Evolutionary conservation across 345 rosid genomes (phyloP).

Genomic region (Boechera divaricarpa): DNA sequence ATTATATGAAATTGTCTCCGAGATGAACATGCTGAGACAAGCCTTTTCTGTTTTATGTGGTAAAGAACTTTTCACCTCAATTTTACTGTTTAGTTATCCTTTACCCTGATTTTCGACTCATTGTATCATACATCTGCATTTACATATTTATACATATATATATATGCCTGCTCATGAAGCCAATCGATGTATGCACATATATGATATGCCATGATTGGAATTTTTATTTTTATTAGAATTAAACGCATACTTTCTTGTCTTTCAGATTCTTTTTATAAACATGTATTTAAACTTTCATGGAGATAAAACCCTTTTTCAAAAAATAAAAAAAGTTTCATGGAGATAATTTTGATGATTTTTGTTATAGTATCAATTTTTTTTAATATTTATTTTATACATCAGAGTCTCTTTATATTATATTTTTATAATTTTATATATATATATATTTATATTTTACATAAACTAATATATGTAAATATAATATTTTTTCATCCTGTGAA

Average conservation of each 20-base stretch:
- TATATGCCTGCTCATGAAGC: conserved; percentile 19
- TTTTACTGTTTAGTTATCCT: conserved; percentile 41
- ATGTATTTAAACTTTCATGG: background rate
- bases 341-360: background rate
- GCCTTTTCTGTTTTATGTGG: conserved; percentile 5
- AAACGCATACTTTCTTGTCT: conserved; percentile 5
- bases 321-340: too few relatives aligned
- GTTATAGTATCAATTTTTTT: background rate
- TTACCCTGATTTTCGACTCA: conserved; percentile 31
- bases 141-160: background rate
- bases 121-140: conserved; percentile 18
- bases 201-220: background rate
- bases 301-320: too few relatives aligned
- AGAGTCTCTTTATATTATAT: too few relatives aligned
- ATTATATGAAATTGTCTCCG: conserved; percentile 36
- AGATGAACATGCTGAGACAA: conserved; percentile 18
- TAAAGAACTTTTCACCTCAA: conserved; percentile 13
- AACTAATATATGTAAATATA: too few relatives aligned
- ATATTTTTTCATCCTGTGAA: too few relatives aligned
- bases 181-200: background rate
- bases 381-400: too few relatives aligned
- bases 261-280: background rate
- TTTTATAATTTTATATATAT: too few relatives aligned
- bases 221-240: background rate
- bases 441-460: too few relatives aligned